A percentile compares a stretch with the other conserved stretches of the same genome.
Conservation (phyloP, 2,329 filamentous ascomycete genomes). For the Penicillium paneum region DNA sequence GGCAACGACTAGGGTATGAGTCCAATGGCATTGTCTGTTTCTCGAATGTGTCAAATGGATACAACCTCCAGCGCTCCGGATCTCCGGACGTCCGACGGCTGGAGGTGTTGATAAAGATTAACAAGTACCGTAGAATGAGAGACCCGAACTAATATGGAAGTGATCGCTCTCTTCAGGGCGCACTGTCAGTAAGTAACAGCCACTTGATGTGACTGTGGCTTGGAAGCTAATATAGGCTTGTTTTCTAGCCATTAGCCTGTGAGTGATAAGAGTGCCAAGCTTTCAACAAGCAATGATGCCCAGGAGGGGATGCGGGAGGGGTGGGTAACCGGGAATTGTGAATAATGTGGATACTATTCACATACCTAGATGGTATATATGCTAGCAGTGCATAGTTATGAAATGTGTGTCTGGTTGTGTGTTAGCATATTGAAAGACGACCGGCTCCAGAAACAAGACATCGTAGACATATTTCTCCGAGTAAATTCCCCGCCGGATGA, state of each 20-base stretch:
- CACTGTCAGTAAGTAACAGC: background rate
- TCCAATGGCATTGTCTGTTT: background rate
- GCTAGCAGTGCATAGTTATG: background rate
- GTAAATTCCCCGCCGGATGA: background rate
- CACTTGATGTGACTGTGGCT: background rate
- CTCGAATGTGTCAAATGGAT: background rate
- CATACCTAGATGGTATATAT: too few relatives aligned
- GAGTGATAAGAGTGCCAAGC: conserved; percentile 3
- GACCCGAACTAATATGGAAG: background rate
- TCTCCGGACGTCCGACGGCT: conserved; percentile 1
- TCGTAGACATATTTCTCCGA: background rate
- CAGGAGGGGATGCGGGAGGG: background rate
- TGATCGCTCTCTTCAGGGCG: background rate
- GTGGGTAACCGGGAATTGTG: background rate
- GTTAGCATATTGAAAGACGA: background rate
- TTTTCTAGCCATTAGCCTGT: background rate
- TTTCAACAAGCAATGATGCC: conserved; percentile 4
- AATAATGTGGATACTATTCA: background rate
- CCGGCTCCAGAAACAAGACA: background rate
- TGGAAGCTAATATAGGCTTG: background rate
- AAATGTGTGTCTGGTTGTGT: background rate
- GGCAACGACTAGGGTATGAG: background rate
- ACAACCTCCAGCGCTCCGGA: background rate
- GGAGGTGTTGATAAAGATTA: background rate
- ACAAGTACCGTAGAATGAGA: background rate